Base-by-base conservation (phyloP, 306 rosid species). In the Quercus suber region DNA sequence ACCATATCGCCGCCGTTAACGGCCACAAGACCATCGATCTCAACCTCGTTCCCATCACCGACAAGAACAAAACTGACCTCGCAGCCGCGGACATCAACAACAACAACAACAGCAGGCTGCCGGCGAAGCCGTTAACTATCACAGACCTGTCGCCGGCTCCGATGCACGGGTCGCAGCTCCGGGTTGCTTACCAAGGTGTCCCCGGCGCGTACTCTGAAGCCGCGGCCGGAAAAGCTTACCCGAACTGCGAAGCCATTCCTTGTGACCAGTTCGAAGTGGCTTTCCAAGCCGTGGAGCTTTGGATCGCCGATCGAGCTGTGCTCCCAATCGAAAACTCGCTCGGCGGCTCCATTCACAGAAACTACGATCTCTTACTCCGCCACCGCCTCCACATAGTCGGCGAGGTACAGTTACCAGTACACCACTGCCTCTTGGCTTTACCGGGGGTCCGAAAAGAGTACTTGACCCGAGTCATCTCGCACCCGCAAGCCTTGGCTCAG, bases 121-220 rank as follows among this genome's bases (percentile, higher is more conserved):
- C 69, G 3, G 84, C 92, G 3, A 88, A 84, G 87, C 94, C 99
- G 43, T 78, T 95, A 0, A 92, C 96, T 2, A 93, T 92, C 67
- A 87, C 99, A 1, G 99, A 95, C 63, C 88, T 92, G 64, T 82
- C 99, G 0, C 99, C 99, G 31, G 98, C 99, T 4, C 99, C 99
- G 60, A 95, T 91, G 99, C 99, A 95, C 90, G 99, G 99, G 10
- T 82, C 97, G 1, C 79, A 76, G 79, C 89, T 95, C 1, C 93
- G 99, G 20, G 99, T 95, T 4, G 98, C 99, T 0, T 95, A 95
- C 75, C 99, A 95, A 35, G 99, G 99, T 0, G 99, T 91, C 3
- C 99, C 99, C 17, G 99, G 99, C 10, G 99, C 99, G 0, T 95
- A 95, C 82, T 95, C 99, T 0, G 99, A 95, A 72, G 99, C 98